Percentiles rank a stretch among this genome's conserved stretches.
Evolutionary conservation across 352 stramenopile species (phyloP).

Genomic region (Phytophthora ramorum): DNA sequence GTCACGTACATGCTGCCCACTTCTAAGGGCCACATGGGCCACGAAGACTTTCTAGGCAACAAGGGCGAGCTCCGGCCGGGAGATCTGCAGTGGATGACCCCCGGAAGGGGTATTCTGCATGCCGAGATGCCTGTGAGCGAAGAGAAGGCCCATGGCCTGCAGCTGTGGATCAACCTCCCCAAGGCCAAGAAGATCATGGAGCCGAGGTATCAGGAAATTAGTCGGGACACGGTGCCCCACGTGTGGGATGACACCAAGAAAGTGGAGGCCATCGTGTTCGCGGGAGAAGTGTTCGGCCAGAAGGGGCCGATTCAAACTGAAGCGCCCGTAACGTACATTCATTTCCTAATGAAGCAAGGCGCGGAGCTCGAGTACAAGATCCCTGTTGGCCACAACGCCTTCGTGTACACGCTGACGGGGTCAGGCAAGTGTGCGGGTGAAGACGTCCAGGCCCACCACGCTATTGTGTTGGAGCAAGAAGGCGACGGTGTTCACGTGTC

Average conservation of each 20-base stretch:
- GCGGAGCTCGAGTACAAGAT: conserved; percentile 50
- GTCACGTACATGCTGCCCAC: conserved; percentile 90
- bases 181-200: conserved; percentile 56
- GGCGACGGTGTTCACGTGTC: conserved; percentile 58
- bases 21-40: conserved; percentile 79
- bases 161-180: conserved; percentile 66
- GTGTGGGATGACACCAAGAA: conserved; percentile 46
- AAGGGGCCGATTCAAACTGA: conserved; percentile 52
- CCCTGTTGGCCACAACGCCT: conserved; percentile 49
- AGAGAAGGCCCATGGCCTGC: conserved; percentile 47
- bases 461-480: conserved; percentile 54
- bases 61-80: conserved; percentile 54
- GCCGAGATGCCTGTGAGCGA: conserved; percentile 54
- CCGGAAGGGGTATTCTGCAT: conserved; percentile 58
- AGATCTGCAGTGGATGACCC: conserved; percentile 71
- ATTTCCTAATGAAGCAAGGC: conserved; percentile 51
- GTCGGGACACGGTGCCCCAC: conserved; percentile 43
- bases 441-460: conserved; percentile 42
- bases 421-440: conserved; percentile 33
- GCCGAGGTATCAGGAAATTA: conserved; percentile 62
- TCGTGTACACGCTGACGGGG: conserved; percentile 48
- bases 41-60: conserved; percentile 86
- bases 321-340: conserved; percentile 60
- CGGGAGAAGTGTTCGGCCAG: conserved; percentile 54
- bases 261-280: conserved; percentile 60